These are phyloP conservation scores for Fusarium sp. DNA, from an alignment of 2,329 filamentous ascomycete genomes.

Conservation along the genomic window DNA sequence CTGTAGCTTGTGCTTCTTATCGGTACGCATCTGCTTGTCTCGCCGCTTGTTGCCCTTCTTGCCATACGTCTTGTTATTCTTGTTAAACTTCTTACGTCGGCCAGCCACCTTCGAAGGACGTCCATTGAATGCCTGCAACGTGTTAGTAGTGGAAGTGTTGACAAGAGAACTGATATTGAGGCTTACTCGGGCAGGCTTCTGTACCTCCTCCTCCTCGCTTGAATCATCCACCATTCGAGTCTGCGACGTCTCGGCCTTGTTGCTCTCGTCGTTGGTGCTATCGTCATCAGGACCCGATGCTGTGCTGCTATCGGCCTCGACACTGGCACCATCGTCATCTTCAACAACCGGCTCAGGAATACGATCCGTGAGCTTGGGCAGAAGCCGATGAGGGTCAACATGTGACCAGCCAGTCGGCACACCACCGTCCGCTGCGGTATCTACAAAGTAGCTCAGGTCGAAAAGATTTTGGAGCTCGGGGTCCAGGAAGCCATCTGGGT, in stretches of 20 bases:
- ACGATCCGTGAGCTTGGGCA: slow-evolving; percentile 65
- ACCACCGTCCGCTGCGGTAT: slow-evolving; percentile 60
- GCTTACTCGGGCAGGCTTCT: slow-evolving; percentile 43
- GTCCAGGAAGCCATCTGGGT: slow-evolving; percentile 68
- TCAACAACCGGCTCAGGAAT: slow-evolving; percentile 55
- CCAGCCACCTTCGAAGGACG: slow-evolving; percentile 45
- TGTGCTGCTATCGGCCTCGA: slow-evolving; percentile 59
- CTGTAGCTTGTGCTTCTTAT: slow-evolving; percentile 53
- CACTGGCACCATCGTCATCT: slow-evolving; percentile 63
- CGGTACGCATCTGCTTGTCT: slow-evolving; percentile 55
- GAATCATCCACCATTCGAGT: slow-evolving; percentile 72
- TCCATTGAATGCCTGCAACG: slow-evolving; percentile 30
- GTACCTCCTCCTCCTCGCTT: slow-evolving; percentile 66
- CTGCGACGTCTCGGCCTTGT: slow-evolving; percentile 45
- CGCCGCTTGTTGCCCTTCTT: slow-evolving; percentile 63
- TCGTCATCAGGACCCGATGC: slow-evolving; percentile 64
- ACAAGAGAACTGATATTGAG: neutral
- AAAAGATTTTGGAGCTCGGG: slow-evolving; percentile 78
- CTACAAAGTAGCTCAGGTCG: slow-evolving; percentile 75
- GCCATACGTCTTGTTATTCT: slow-evolving; percentile 57
- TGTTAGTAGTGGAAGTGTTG: slow-evolving; percentile 2
- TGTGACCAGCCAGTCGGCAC: slow-evolving; percentile 78
- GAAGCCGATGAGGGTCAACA: slow-evolving; percentile 68
- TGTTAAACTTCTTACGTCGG: slow-evolving; percentile 64
- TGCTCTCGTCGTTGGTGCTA: slow-evolving; percentile 64